Percentiles rank a stretch among this genome's conserved stretches.
Evolutionary conservation across 805 yeast species (phyloP).

Genomic region (Zygotorulaspora florentina): DNA sequence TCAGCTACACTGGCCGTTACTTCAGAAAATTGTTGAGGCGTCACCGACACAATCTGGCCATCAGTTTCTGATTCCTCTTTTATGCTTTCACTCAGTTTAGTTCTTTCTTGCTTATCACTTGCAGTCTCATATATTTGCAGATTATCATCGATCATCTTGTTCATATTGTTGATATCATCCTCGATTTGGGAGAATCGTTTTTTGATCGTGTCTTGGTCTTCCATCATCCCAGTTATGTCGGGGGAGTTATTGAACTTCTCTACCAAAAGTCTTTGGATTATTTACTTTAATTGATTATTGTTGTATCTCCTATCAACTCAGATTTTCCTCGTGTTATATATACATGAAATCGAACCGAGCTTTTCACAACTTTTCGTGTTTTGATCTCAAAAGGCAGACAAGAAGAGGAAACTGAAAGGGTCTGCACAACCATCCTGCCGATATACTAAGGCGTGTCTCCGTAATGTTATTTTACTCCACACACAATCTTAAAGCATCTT

Average conservation of each 20-base stretch:
- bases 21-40: conserved; percentile 5
- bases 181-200: conserved; percentile 36
- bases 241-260: neutral
- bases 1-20: conserved; percentile 10
- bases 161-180: conserved; percentile 34
- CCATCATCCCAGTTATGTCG: conserved; percentile 10
- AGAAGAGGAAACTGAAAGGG: no score
- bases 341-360: neutral
- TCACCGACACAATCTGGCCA: neutral
- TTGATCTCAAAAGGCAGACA: neutral
- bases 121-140: conserved; percentile 20
- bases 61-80: neutral
- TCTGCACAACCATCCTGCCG: no score
- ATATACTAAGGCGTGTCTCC: no score
- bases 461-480: no score
- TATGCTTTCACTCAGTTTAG: neutral
- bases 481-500: no score
- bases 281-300: neutral
- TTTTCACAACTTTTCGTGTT: neutral
- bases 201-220: conserved; percentile 29
- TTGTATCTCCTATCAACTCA: neutral
- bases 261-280: neutral
- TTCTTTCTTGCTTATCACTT: neutral
- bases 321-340: neutral
- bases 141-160: conserved; percentile 35